Base-by-base conservation (phyloP, 1,139 yeast species). In the Saccharomycopsis hybrid region DNA sequence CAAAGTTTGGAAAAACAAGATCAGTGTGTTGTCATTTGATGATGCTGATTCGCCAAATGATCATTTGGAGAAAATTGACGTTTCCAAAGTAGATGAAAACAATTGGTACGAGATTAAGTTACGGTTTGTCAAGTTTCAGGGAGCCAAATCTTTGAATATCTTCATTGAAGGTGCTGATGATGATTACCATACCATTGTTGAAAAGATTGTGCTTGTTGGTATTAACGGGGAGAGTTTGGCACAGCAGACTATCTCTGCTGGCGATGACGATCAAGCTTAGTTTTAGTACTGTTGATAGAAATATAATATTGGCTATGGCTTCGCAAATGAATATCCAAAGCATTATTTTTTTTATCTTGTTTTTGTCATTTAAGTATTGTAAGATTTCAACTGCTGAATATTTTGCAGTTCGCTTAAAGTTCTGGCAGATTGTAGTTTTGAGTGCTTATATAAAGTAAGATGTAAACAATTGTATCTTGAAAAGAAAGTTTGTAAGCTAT, bases 81-180 rank as follows among this genome's bases (percentile, higher is more conserved):
- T 30, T 27, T 13, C 43, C 30, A 45, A 44, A 27, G 37, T 44
- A 3, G 11, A 53, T 62, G 67, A 62, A 39, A 65, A 67, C 30
- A 74, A 71, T 2, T 81, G 85, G 84, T 65, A 68, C 55, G 82
- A 78, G 58, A 60, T 77, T 54, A 74, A 71, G 60, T 64, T 82
- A 43, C 73, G 78, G 56, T 80, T 64, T 60, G 88, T 82, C 36
- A 68, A 79, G 53, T 82, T 82, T 65, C 87, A 82, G 62, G 77
- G 76, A 54, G 82, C 79, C n/a, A 73, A 74, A 49, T 73, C 76
- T 43, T 59, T 82, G 50, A 76, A 73, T 52, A 58, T 82, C 9
- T 78, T 81, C 59, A 57, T 82, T 35, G 85, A 80, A 54, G 86
- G 87, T 29, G 81, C 69, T 1, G 85, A 82, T 58, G 85, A 79